Evolutionary conservation across 2,329 filamentous ascomycete species (phyloP).

Genomic region (Trichoderma sp.): DNA sequence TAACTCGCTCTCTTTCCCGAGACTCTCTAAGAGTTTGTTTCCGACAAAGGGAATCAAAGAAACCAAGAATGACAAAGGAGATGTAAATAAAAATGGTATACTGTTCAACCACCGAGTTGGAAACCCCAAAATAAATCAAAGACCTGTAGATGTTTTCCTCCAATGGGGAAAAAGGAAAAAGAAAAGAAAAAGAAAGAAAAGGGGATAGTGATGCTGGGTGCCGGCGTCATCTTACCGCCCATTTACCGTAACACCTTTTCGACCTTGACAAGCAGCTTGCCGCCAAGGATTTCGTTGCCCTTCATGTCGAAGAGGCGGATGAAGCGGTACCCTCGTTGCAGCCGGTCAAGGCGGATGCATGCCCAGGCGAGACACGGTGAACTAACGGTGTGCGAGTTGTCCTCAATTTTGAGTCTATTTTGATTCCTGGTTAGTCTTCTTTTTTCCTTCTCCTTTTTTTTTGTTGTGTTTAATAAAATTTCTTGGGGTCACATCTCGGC

Average conservation of each 20-base stretch:
- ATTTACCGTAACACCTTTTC: constrained; percentile 43
- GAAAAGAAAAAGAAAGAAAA: neutral
- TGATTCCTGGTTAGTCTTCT: neutral
- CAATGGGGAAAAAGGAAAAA: neutral
- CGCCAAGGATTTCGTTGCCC: constrained; percentile 44
- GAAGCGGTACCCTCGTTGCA: constrained; percentile 55
- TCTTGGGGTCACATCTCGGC: neutral
- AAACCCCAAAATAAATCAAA: neutral
- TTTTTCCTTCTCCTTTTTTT: neutral
- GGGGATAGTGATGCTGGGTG: neutral
- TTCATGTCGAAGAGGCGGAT: constrained; percentile 48
- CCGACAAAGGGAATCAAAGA: neutral
- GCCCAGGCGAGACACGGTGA: constrained; percentile 51
- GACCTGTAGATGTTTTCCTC: neutral
- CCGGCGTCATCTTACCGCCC: neutral
- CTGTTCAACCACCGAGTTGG: neutral
- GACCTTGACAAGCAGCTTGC: constrained; percentile 53
- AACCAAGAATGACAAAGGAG: neutral
- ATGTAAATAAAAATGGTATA: neutral
- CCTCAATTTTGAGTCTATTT: constrained; percentile 54
- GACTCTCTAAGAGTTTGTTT: neutral
- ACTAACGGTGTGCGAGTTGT: constrained; percentile 42
- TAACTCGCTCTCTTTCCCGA: neutral
- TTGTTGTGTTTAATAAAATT: neutral
- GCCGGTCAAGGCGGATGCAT: constrained; percentile 58